A percentile compares a stretch with the other conserved stretches of the same genome.
Conservation (phyloP, 176 grass and related monocot species). For the Saccharum spontaneum region DNA sequence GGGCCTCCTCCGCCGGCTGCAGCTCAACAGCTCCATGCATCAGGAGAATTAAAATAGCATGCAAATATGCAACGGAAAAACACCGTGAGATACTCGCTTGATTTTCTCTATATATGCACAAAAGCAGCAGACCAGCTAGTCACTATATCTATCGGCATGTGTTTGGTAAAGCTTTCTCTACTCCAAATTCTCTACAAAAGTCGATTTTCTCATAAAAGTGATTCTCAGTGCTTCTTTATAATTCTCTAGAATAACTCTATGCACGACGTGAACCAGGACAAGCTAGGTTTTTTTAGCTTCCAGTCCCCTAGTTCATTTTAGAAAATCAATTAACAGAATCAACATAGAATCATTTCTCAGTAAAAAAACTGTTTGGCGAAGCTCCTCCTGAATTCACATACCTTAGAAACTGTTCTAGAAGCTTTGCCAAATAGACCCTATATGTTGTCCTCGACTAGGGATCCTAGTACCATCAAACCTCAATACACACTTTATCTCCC, state of each 20-base stretch:
- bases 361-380: no score
- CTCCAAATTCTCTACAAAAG: background rate
- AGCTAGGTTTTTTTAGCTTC: no score
- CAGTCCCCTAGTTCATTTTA: no score
- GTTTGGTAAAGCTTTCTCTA: background rate
- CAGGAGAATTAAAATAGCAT: no score
- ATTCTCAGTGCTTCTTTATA: rapidly evolving
- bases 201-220: no score
- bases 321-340: no score
- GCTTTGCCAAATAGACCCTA: background rate
- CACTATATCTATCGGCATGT: background rate
- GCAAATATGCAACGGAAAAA: no score
- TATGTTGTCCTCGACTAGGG: background rate
- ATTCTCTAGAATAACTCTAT: background rate
- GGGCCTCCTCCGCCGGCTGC: background rate
- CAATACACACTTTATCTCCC: background rate
- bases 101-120: no score
- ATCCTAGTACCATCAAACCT: background rate
- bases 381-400: no score
- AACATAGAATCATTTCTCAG: no score
- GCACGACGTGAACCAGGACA: background rate
- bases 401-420: background rate
- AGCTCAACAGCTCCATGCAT: background rate
- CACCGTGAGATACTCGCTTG: no score
- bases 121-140: no score